Base-by-base conservation (phyloP, 192 early-diverging fungal species). In the Rhizophagus sp. region DNA sequence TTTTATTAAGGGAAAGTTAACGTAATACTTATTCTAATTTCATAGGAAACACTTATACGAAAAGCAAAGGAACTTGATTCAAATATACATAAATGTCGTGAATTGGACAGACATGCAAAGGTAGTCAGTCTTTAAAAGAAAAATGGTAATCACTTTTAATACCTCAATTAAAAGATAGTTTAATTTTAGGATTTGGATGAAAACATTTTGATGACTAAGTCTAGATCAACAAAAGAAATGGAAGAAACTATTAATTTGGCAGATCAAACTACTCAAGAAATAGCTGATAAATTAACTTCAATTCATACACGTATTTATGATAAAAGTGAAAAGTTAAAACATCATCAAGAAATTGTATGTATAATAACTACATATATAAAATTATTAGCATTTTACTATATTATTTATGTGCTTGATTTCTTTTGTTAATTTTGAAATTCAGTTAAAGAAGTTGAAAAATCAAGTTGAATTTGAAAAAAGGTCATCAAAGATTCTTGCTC, bases 401-500 rank as follows among this genome's bases (percentile, higher is more conserved):
- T 65, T 13, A 65, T n/a, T 33, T 65, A 76, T 19, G 62, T 5
- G 19, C 36, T n/a, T 61, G 34, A 30, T 12, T 76, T 4, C 25
- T 15, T 44, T 76, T 30, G 4, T 36, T 22, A 36, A 36, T 36
- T 36, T 36, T 41, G 39, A 41, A 41, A 6, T 36, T n/a, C n/a
- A 77, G 75, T 44, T 77, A 19, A 66, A 0, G 36, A 47, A 17
- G 11, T 65, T 77, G 19, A 62, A 77, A 44, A 77, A 49, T 15
- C 62, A 65, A 77, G 63, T 77, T 36, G 75, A 77, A 66, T n/a
- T 39, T 22, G 41, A 66, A 65, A 77, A 77, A 33, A 62, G 4
- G 19, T 41, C 61, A 2, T 62, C 24, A 15, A 77, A 64, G 11
- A 44, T 65, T 10, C 62, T 65, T 41, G 57, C 75, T 22, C 63